These are phyloP conservation scores for Epichloe festucae DNA, from an alignment of 2,329 filamentous ascomycete genomes.

Conservation along the genomic window DNA sequence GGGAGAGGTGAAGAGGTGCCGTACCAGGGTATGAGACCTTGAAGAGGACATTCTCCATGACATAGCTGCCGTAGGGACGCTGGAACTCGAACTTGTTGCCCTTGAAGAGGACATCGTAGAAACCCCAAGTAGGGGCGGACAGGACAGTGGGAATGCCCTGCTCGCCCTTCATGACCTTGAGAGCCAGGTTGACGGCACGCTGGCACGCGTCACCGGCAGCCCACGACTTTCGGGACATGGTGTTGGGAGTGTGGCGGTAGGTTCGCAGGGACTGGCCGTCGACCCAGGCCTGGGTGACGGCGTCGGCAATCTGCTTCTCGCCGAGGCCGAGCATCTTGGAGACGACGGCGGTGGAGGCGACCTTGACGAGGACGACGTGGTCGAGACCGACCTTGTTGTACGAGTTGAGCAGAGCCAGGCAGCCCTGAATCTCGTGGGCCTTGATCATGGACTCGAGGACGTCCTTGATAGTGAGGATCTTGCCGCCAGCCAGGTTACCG, in stretches of 20 bases:
- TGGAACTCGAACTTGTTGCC: constrained; percentile 95
- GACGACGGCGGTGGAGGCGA: constrained; percentile 86
- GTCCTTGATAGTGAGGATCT: constrained; percentile 78
- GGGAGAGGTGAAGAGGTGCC: constrained; percentile 14
- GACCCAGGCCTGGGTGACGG: constrained; percentile 93
- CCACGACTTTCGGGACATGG: constrained; percentile 99
- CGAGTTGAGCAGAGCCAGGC: constrained; percentile 91
- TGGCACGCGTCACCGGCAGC: constrained; percentile 97
- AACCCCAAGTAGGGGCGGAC: constrained; percentile 87
- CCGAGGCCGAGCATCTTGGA: constrained; percentile 86
- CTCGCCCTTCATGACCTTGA: constrained; percentile 89
- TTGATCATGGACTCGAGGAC: constrained; percentile 97
- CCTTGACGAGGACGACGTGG: constrained; percentile 96
- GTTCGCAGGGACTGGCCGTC: constrained; percentile 93
- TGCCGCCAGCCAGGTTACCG: constrained; percentile 73
- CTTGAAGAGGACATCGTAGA: constrained; percentile 97
- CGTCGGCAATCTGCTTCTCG: constrained; percentile 86
- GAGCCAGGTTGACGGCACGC: constrained; percentile 77
- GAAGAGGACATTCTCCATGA: constrained; percentile 99
- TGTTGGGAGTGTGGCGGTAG: constrained; percentile 95
- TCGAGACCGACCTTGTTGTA: constrained; percentile 98
- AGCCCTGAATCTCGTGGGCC: constrained; percentile 97
- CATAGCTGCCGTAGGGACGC: constrained; percentile 90
- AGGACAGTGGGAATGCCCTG: constrained; percentile 83
- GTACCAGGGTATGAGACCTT: constrained; percentile 95